These are phyloP conservation scores for Amauroascus niger DNA, from an alignment of 2,329 filamentous ascomycete genomes.

Conservation along the genomic window DNA sequence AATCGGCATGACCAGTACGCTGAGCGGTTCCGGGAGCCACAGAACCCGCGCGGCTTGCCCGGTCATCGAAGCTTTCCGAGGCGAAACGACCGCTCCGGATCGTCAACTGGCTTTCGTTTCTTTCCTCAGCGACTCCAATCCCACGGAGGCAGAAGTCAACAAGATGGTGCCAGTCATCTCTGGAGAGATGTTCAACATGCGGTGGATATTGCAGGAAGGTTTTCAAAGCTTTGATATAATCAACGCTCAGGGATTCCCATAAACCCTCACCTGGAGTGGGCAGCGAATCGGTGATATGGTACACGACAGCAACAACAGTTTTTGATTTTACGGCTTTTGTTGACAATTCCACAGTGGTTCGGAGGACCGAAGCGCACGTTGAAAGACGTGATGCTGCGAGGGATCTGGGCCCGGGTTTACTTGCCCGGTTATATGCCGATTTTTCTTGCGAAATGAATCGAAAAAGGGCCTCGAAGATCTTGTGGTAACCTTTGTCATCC, in stretches of 20 bases:
- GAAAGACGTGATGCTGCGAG: slow-evolving; percentile 50
- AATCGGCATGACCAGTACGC: slow-evolving; percentile 15
- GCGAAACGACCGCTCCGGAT: slow-evolving; percentile 24
- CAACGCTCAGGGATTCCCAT: slow-evolving; percentile 58
- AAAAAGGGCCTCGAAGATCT: slow-evolving; percentile 73
- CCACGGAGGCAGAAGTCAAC: slow-evolving; percentile 59
- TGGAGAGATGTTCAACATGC: slow-evolving; percentile 69
- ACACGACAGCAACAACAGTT: slow-evolving; percentile 66
- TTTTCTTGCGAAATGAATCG: slow-evolving; percentile 62
- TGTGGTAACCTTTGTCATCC: slow-evolving; percentile 68
- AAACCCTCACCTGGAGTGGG: slow-evolving; percentile 52
- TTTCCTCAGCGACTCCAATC: slow-evolving; percentile 35
- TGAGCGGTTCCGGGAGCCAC: slow-evolving; percentile 24
- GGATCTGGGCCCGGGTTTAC: slow-evolving; percentile 43
- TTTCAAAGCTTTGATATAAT: slow-evolving; percentile 69
- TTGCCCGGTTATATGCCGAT: slow-evolving; percentile 49
- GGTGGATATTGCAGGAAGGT: slow-evolving; percentile 61
- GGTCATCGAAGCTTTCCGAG: slow-evolving; percentile 24
- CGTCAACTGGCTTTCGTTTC: slow-evolving; percentile 25
- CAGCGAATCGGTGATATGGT: slow-evolving; percentile 70
- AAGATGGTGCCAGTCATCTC: slow-evolving; percentile 57
- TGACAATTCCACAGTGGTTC: slow-evolving; percentile 61
- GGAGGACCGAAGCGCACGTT: slow-evolving; percentile 60
- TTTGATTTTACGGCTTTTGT: slow-evolving; percentile 60
- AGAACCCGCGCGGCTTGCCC: slow-evolving; percentile 25